Base-by-base conservation (phyloP, 371 early-diverging fungal species). In the Actinomortierella wolfii region DNA sequence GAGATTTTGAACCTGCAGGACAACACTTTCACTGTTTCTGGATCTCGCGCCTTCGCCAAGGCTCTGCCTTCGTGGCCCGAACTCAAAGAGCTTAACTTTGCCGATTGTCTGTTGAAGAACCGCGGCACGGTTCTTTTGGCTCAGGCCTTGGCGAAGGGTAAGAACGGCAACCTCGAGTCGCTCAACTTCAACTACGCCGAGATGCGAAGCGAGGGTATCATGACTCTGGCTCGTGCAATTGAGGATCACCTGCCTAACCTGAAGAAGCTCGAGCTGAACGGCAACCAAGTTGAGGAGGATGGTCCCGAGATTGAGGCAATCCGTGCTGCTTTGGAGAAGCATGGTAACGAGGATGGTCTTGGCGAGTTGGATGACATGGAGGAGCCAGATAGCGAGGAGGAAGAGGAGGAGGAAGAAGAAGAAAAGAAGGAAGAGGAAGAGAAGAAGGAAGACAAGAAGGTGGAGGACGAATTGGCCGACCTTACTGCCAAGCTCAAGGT, bases 311-410 rank as follows among this genome's bases (percentile, higher is more conserved):
- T 88, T 17, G 80, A 89, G 23, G 76, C 83, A 39, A 88, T 93
- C 67, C 80, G 78, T 51, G 85, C 83, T n/a, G 88, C 89, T 11
- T 76, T 97, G n/a, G 75, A 85, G 50, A 79, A 71, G 39, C 82
- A 87, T 68, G 88, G 83, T 15, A 76, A 90, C 61, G 88, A 83
- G 54, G 94, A 94, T 61, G 91, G 90, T 49, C 79, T 98, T 48
- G 97, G 94, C 43, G 94, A 93, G 54, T 78, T 97, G 51, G 94
- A 94, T 56, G 98, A 98, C 64, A 97, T 97, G 97, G 97, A 96
- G 68, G 91, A 92, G 46, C 76, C 86, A 9, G 87, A 87, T 20
- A 88, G 87, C 25, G 92, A 88, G 41, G 86, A 83, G 50, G 89
- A 88, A 18, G 86, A 83, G 1, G 88, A 86, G 45, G 84, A 83